A percentile compares a stretch with the other conserved stretches of the same genome.
Evolutionary conservation across 345 rosid species (phyloP).

Genomic region (Aurinia saxatilis): DNA sequence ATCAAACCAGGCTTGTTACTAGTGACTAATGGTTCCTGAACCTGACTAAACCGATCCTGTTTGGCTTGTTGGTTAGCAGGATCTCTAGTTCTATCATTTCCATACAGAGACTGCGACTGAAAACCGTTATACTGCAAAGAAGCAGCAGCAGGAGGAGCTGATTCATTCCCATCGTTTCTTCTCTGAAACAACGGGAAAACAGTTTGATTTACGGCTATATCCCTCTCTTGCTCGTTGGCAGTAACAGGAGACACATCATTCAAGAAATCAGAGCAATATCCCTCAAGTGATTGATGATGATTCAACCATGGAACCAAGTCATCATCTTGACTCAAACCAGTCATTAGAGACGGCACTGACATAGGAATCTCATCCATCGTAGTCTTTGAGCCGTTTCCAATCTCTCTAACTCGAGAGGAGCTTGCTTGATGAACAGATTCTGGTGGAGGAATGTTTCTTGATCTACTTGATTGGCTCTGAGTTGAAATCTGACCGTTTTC

Average conservation of each 20-base stretch:
- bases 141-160: slow-evolving; percentile 27
- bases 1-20: slow-evolving; percentile 34
- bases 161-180: slow-evolving; percentile 27
- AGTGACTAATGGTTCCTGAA: slow-evolving; percentile 32
- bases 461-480: slow-evolving; percentile 55
- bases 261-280: slow-evolving; percentile 53
- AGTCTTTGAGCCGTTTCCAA: slow-evolving; percentile 25
- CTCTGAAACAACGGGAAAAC: slow-evolving; percentile 32
- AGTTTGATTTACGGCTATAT: slow-evolving; percentile 13
- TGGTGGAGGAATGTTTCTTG: slow-evolving; percentile 29
- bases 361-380: slow-evolving; percentile 43
- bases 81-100: slow-evolving; percentile 36
- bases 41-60: slow-evolving; percentile 31
- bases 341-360: slow-evolving; percentile 41
- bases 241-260: slow-evolving; percentile 53
- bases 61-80: slow-evolving; percentile 21
- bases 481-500: slow-evolving; percentile 62
- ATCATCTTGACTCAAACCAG: slow-evolving; percentile 54
- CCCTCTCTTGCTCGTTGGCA: slow-evolving; percentile 32
- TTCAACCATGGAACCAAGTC: slow-evolving; percentile 64
- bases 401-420: slow-evolving; percentile 32
- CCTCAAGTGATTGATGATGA: slow-evolving; percentile 40
- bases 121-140: slow-evolving; percentile 29
- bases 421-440: slow-evolving; percentile 19
- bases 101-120: slow-evolving; percentile 33